Percentiles rank a stretch among this genome's conserved stretches.
These are phyloP conservation scores for Penicillium macrosclerotiorum DNA, from an alignment of 495 filamentous ascomycete species.

Conservation along the genomic window DNA sequence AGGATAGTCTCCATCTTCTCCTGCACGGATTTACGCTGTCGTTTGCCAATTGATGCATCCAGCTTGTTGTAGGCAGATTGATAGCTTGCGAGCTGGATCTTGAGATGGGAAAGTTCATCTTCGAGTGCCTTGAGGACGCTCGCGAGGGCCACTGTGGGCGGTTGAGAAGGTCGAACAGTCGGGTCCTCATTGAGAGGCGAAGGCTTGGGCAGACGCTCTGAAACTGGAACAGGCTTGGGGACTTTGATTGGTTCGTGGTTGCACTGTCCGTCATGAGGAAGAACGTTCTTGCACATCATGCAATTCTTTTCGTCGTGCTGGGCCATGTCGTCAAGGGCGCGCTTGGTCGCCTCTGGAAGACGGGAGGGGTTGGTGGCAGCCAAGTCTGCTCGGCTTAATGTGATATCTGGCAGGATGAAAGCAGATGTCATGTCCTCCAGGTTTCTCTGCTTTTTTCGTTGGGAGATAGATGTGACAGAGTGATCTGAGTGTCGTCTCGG, in stretches of 20 bases:
- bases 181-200: slow-evolving; percentile 61
- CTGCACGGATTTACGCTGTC: slow-evolving; percentile 63
- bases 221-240: slow-evolving; percentile 68
- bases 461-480: slow-evolving; percentile 25
- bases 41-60: slow-evolving; percentile 66
- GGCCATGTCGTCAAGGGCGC: slow-evolving; percentile 56
- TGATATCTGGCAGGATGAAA: slow-evolving; percentile 72
- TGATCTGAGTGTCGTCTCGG: slow-evolving; percentile 48
- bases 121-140: slow-evolving; percentile 74
- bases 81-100: slow-evolving; percentile 58
- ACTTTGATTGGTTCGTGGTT: slow-evolving; percentile 56
- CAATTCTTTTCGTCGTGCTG: slow-evolving; percentile 70
- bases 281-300: slow-evolving; percentile 66
- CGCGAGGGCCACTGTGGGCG: slow-evolving; percentile 73
- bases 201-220: slow-evolving; percentile 57
- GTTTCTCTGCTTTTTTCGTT: slow-evolving; percentile 32
- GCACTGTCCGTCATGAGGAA: slow-evolving; percentile 37
- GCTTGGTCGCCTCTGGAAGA: slow-evolving; percentile 51
- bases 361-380: slow-evolving; percentile 31
- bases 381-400: slow-evolving; percentile 41
- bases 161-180: slow-evolving; percentile 73
- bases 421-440: slow-evolving; percentile 76
- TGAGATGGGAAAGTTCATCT: slow-evolving; percentile 81
- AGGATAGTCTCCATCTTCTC: slow-evolving; percentile 63
- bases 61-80: slow-evolving; percentile 63